Conservation (phyloP, 164 flowering plant genomes). For the Amborella trichopoda region DNA sequence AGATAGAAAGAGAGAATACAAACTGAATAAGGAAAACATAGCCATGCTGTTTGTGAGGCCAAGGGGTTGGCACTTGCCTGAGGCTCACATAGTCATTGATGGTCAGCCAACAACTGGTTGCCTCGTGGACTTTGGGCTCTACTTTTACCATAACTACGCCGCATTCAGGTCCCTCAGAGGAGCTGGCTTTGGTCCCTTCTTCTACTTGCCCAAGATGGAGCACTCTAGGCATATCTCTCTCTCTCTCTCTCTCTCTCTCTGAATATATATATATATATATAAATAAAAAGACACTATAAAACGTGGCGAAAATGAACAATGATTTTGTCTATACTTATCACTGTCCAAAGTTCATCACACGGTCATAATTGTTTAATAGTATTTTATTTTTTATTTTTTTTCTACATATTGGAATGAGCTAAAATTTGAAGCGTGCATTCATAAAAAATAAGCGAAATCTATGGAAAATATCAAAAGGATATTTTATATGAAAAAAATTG, state of each 20-base stretch:
- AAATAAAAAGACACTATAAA: too few species aligned
- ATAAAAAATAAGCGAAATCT: too few species aligned
- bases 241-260: background rate
- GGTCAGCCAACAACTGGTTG: constrained; percentile 81
- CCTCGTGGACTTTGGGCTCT: constrained; percentile 88
- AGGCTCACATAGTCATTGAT: constrained; percentile 71
- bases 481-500: too few species aligned
- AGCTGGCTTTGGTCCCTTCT: constrained; percentile 81
- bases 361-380: too few species aligned
- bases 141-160: constrained; percentile 68
- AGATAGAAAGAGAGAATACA: constrained; percentile 68
- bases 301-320: too few species aligned
- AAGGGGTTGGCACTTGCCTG: constrained; percentile 94
- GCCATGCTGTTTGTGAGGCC: constrained; percentile 92
- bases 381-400: too few species aligned
- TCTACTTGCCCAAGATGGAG: constrained; percentile 95
- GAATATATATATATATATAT: too few species aligned
- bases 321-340: too few species aligned
- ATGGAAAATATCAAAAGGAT: too few species aligned
- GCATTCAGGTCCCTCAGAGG: constrained; percentile 58
- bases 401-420: too few species aligned
- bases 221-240: constrained; percentile 45
- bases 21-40: constrained; percentile 60
- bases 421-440: too few species aligned
- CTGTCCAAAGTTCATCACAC: too few species aligned